phyloP scores from a whole-genome alignment of 306 rosid species.

The Sesbania bispinosa region DNA sequence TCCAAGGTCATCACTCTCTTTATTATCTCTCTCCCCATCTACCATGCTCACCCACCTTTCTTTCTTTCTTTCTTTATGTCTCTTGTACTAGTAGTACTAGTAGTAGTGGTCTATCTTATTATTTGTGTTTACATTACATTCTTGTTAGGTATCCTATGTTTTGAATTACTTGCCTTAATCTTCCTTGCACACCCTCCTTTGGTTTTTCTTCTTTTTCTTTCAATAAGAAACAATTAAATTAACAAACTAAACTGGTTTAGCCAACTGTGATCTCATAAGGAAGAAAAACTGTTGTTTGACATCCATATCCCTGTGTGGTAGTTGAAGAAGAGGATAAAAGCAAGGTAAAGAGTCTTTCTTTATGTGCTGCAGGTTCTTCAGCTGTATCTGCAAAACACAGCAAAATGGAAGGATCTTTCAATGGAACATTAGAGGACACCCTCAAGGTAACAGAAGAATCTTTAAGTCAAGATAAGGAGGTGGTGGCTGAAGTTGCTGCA shows the following conservation, averaged over 20 bases:
- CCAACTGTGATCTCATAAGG: not conserved
- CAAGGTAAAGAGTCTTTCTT: not conserved
- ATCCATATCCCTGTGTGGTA: constrained; percentile 5
- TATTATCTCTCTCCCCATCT: not conserved
- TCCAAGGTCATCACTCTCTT: constrained; percentile 9
- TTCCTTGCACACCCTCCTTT: not conserved
- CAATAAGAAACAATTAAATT: not conserved
- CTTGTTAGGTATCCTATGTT: constrained; percentile 13
- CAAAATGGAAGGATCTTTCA: constrained; percentile 43
- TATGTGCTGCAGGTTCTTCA: not conserved
- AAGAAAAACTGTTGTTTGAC: not conserved
- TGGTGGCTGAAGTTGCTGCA: constrained; percentile 12
- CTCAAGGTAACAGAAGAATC: constrained; percentile 18
- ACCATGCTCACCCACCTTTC: not conserved
- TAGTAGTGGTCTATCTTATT: too few species aligned
- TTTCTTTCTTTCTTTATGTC: not conserved
- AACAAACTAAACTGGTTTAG: not conserved
- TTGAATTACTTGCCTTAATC: not conserved
- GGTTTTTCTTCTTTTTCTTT: not conserved
- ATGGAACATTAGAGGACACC: constrained; percentile 32
- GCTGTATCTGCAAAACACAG: constrained; percentile 6
- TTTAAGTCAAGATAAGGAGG: constrained; percentile 7
- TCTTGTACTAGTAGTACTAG: not conserved
- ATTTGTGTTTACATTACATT: not conserved
- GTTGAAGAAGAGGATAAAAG: constrained; percentile 26